These are phyloP conservation scores for Fraxinus floribunda DNA, from an alignment of 305 asterid species.

Conservation along the genomic window DNA sequence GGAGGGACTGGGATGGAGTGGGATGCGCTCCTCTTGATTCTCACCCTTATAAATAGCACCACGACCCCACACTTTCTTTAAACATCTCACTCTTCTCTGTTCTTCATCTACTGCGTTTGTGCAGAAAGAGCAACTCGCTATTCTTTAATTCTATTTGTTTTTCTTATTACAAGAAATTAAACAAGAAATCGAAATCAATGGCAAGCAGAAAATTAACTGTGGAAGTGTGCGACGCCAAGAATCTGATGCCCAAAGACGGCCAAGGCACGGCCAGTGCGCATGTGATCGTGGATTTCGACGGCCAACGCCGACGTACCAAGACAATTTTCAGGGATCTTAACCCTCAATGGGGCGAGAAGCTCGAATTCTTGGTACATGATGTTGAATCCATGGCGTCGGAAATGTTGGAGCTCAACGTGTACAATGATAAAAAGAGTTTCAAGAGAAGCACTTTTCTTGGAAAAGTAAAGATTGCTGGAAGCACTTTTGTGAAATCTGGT, in stretches of 20 bases:
- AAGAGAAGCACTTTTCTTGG: constrained; percentile 77
- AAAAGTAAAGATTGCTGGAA: constrained; percentile 70
- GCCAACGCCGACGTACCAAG: constrained; percentile 86
- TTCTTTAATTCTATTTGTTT: background rate
- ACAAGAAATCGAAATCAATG: constrained; percentile 30
- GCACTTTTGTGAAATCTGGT: constrained; percentile 52
- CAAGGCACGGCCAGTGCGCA: constrained; percentile 93
- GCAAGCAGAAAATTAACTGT: constrained; percentile 53
- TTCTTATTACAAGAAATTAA: background rate
- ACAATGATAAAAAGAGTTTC: constrained; percentile 69
- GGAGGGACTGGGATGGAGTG: background rate
- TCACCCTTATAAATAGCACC: constrained; percentile 22
- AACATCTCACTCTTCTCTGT: background rate
- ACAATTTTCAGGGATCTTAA: constrained; percentile 75
- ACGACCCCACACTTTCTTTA: constrained; percentile 4
- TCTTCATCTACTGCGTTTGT: background rate
- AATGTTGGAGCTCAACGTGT: constrained; percentile 63
- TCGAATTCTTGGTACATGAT: constrained; percentile 71
- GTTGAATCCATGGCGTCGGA: constrained; percentile 51
- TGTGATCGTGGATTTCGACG: constrained; percentile 75
- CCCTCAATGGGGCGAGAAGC: constrained; percentile 84
- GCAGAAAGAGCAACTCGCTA: background rate
- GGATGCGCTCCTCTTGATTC: background rate
- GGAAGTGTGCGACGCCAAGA: constrained; percentile 68
- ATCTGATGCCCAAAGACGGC: constrained; percentile 92